These are phyloP conservation scores for Aureobasidium subglaciale DNA, from an alignment of 2,329 filamentous ascomycete species.

Conservation along the genomic window DNA sequence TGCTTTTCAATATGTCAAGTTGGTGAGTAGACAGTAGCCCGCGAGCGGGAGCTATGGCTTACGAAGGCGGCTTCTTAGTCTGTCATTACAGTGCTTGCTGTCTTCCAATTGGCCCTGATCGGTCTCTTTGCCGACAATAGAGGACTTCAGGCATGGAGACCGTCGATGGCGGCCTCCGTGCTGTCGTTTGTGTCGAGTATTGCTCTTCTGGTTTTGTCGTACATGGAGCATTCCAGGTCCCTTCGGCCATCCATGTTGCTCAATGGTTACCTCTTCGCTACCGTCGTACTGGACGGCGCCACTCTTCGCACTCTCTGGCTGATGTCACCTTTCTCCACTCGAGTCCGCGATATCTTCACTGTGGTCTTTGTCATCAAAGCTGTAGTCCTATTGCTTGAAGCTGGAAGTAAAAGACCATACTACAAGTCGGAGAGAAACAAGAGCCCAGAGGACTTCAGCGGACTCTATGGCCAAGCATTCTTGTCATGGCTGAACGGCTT, in stretches of 20 bases:
- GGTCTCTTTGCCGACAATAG: conserved; percentile 1
- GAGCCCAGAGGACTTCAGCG: conserved; percentile 15
- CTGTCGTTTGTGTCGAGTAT: background rate
- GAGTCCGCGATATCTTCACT: conserved; percentile 32
- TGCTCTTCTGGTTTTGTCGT: conserved; percentile 10
- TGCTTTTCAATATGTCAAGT: conserved; percentile 12
- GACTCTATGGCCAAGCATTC: conserved; percentile 12
- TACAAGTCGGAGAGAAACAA: background rate
- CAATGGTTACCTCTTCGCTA: conserved; percentile 15
- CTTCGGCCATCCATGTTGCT: conserved; percentile 15
- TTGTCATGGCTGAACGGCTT: conserved; percentile 15
- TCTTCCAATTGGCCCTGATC: conserved; percentile 10
- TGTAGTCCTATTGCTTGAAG: conserved; percentile 33
- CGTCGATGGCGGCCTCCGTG: conserved; percentile 1
- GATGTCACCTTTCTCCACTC: conserved; percentile 25
- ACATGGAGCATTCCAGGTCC: conserved; percentile 16
- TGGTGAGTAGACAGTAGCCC: background rate
- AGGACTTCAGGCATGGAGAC: background rate
- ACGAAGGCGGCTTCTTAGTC: background rate
- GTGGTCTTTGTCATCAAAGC: conserved; percentile 32
- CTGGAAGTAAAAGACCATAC: conserved; percentile 23
- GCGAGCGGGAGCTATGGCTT: background rate
- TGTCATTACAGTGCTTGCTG: background rate
- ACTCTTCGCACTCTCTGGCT: conserved; percentile 20
- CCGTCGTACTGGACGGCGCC: conserved; percentile 14